These are phyloP conservation scores for Penicillium sp. DNA, from an alignment of 2,329 filamentous ascomycete species.

Conservation along the genomic window DNA sequence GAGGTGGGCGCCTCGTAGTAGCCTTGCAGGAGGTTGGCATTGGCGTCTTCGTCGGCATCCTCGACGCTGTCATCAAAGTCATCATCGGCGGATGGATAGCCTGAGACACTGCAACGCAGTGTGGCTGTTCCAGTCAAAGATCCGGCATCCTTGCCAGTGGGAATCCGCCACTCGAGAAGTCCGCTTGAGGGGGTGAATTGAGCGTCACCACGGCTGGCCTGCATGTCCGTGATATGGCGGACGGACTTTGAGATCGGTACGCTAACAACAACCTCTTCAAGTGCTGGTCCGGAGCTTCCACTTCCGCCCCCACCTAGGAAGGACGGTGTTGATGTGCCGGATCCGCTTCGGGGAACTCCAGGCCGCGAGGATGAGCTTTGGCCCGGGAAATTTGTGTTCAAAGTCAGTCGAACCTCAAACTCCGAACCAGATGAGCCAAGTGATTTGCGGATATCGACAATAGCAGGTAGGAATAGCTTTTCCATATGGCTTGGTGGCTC, in stretches of 20 bases:
- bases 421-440: slow-evolving; percentile 74
- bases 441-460: slow-evolving; percentile 76
- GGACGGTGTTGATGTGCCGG: slow-evolving; percentile 50
- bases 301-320: slow-evolving; percentile 55
- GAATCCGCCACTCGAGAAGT: slow-evolving; percentile 78
- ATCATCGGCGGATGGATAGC: slow-evolving; percentile 54
- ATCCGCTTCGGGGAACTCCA: slow-evolving; percentile 42
- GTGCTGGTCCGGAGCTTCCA: slow-evolving; percentile 57
- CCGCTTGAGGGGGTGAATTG: slow-evolving; percentile 73
- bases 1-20: slow-evolving; percentile 48
- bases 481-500: slow-evolving; percentile 55
- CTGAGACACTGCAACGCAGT: slow-evolving; percentile 77
- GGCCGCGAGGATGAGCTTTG: slow-evolving; percentile 43
- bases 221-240: slow-evolving; percentile 78
- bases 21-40: slow-evolving; percentile 45
- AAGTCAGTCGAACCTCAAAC: slow-evolving; percentile 79
- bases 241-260: slow-evolving; percentile 78
- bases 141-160: slow-evolving; percentile 68
- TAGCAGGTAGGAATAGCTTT: slow-evolving; percentile 77
- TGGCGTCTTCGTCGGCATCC: slow-evolving; percentile 33
- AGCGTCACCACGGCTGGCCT: slow-evolving; percentile 79
- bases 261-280: slow-evolving; percentile 76
- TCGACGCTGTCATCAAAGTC: slow-evolving; percentile 47
- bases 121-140: slow-evolving; percentile 67
- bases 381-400: slow-evolving; percentile 65